Percentiles rank a stretch among this genome's conserved stretches.
phyloP scores from a whole-genome alignment of 2,329 filamentous ascomycete species.

The Diaporthe ampelina region DNA sequence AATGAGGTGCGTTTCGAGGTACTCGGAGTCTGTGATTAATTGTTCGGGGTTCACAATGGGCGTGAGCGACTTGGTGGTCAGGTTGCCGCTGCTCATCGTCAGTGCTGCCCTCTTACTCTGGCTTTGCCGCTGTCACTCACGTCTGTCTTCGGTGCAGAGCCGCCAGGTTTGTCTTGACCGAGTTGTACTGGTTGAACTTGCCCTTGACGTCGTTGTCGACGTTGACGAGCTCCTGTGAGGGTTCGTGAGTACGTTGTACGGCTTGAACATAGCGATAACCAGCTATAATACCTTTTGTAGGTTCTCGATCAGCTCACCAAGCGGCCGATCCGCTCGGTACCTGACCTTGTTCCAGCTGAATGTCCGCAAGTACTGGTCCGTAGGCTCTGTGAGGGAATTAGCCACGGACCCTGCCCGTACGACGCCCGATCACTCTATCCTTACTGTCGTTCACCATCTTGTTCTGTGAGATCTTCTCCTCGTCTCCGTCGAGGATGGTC shows the following conservation, averaged over 20 bases:
- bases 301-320: constrained; percentile 87
- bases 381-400: constrained; percentile 77
- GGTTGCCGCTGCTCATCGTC: constrained; percentile 77
- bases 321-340: constrained; percentile 91
- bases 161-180: constrained; percentile 86
- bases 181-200: constrained; percentile 95
- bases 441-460: constrained; percentile 95
- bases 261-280: neutral
- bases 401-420: constrained; percentile 1
- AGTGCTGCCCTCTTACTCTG: neutral
- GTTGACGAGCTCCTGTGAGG: constrained; percentile 81
- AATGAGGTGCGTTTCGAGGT: constrained; percentile 94
- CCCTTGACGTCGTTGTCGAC: constrained; percentile 96
- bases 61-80: constrained; percentile 93
- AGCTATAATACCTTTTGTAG: constrained; percentile 80
- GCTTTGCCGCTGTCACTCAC: constrained; percentile 60
- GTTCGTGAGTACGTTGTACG: constrained; percentile 17
- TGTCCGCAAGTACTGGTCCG: constrained; percentile 88
- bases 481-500: constrained; percentile 85
- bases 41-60: constrained; percentile 85
- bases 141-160: constrained; percentile 89
- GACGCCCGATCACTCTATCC: constrained; percentile 47
- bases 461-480: constrained; percentile 85
- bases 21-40: constrained; percentile 91
- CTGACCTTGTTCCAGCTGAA: constrained; percentile 99